Evolutionary conservation across 2,329 filamentous ascomycete species (phyloP).

Genomic region (Cephalotrichum gorgonifer): DNA sequence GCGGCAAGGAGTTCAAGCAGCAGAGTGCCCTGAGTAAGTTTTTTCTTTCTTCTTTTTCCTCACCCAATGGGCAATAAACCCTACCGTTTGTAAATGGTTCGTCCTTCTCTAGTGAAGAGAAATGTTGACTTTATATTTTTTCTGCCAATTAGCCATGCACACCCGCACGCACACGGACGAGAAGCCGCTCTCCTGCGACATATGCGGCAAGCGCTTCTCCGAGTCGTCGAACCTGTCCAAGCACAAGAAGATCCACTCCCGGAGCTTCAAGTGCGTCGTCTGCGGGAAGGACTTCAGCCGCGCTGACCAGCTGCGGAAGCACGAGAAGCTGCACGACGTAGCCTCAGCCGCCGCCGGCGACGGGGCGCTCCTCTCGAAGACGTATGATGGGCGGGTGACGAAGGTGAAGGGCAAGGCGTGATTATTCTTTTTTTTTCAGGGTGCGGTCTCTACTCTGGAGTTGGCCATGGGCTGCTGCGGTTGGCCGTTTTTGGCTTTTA

Average conservation of each 20-base stretch:
- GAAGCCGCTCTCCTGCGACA: slow-evolving; percentile 49
- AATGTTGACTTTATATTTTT: too few relatives aligned
- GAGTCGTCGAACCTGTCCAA: slow-evolving; percentile 60
- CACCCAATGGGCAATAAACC: not conserved
- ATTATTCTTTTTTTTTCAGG: not conserved
- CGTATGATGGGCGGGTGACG: slow-evolving; percentile 1
- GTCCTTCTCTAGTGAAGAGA: too few relatives aligned
- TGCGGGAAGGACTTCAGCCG: slow-evolving; percentile 50
- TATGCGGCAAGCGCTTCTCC: slow-evolving; percentile 49
- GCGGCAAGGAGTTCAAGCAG: slow-evolving; percentile 52
- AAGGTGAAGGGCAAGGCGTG: not conserved
- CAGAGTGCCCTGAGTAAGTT: slow-evolving; percentile 55
- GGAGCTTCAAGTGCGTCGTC: slow-evolving; percentile 37
- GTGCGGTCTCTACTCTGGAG: not conserved
- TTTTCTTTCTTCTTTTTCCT: not conserved
- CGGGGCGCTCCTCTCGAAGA: not conserved
- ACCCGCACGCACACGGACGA: slow-evolving; percentile 54
- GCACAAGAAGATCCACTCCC: slow-evolving; percentile 48
- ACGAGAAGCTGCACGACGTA: slow-evolving; percentile 15
- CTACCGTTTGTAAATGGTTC: too few relatives aligned
- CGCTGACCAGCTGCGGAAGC: slow-evolving; percentile 49
- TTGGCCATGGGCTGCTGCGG: not conserved
- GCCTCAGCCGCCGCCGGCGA: not conserved
- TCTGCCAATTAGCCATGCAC: slow-evolving; percentile 46
- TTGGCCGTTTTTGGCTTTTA: not conserved